Base-by-base conservation (phyloP, 345 rosid genomes). In the Linum tenue region DNA sequence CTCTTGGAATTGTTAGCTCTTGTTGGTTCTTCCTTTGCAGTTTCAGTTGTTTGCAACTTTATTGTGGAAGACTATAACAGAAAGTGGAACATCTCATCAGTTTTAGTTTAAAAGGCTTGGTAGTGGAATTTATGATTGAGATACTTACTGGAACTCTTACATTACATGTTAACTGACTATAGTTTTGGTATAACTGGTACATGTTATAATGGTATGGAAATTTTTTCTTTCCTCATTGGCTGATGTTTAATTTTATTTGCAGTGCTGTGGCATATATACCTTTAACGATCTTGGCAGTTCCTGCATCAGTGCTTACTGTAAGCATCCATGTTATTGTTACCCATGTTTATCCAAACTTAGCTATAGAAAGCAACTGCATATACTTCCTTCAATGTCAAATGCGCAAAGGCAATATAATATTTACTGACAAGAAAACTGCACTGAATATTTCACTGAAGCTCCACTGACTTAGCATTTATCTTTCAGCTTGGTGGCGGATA, bases 401-500 rank as follows among this genome's bases (percentile, higher is more conserved):
- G 31, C 31, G 31, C 31, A 22, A 22, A 22, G 31, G 0, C 50
- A 4, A 43, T 7, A 43, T 43, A 43, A 43, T 43, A 7, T 43
- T 7, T 43, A 22, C 50, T 43, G 50, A 5, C 50, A 7, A 43
- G 6, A 5, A 1, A 43, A 43, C 10, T 43, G 50, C 50, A 43
- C 50, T 43, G 50, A 22, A 22, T 22, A 22, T 22, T 22, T 22
- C 50, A 7, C 50, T 22, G 31, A 43, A 1, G 2, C 12, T 65
- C 42, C 5, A 39, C 40, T 70, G 41, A 70, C 37, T 65, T 64
- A 72, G 58, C 69, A 16, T 71, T 38, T 72, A 53, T 79, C 64
- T 72, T 82, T 60, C 84, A 94, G 99, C 85, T 94, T 69, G 99
- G 99, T 69, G 99, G 99, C 61, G 99, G 99, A 60, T 94, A 94